Base-by-base conservation (phyloP, 108 stramenopile genomes). In the Aureococcus anophagefferens region DNA sequence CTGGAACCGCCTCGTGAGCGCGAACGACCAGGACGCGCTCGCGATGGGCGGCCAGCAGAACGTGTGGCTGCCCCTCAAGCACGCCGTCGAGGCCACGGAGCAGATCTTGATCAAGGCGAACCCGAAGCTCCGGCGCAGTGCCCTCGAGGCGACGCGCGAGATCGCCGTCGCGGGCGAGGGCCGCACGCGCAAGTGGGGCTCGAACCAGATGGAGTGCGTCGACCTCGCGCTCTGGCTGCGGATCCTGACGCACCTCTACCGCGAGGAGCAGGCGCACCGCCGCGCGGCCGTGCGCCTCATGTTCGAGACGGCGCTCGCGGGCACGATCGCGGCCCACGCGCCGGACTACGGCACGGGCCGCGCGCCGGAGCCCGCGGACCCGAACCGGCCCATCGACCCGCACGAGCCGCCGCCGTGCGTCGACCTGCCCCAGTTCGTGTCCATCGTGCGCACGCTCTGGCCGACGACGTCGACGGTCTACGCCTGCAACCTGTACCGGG, bases 271-370 rank as follows among this genome's bases (percentile, higher is more conserved):
- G 46, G 51, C 74, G 1, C 76, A 75, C 62, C 68, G 80, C 11
- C n/a, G 67, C n/a, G 80, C 80, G 5, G 77, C 80, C 16, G 63
- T 87, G 17, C 72, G 84, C 40, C 70, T 83, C 31, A 83, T 87
- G 86, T 84, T 87, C 72, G 84, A 76, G 63, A 78, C 74, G 16
- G 68, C 77, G 33, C 70, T 62, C 0, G 35, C 46, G 16, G 74
- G 81, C 4, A 65, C 70, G 40, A 46, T 81, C 32, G 75, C 77
- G 35, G 77, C 69, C 25, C 64, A 74, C 45, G 66, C 36, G 69
- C 74, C 77, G 30, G 31, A 63, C 30, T 34, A 36, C 29, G 67
- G 67, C 67, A 35, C 36, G 3, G 35, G 35, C 28, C 30, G 45
- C 25, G 59, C 14, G 17, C 51, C 51, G 3, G 21, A 16, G 3